phyloP scores from a whole-genome alignment of 116 monocot species.

The Phalaenopsis hybrid region DNA sequence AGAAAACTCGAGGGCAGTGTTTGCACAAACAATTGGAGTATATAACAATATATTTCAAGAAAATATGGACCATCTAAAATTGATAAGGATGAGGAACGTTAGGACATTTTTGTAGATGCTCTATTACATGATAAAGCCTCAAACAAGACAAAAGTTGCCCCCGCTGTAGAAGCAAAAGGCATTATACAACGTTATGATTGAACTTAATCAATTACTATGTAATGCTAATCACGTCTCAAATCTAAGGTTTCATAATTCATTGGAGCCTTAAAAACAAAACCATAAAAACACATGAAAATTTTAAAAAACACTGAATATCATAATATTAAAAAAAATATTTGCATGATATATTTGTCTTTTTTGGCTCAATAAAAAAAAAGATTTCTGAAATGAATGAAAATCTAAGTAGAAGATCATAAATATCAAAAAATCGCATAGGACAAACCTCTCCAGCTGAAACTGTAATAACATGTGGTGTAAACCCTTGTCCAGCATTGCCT shows the following conservation, averaged over 20 bases:
- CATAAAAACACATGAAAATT: background rate
- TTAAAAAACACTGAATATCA: background rate
- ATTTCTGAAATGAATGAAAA: background rate
- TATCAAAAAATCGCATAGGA: background rate
- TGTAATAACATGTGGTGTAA: constrained; percentile 37
- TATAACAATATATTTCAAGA: background rate
- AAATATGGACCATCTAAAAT: background rate
- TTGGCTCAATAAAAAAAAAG: background rate
- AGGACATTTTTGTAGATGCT: background rate
- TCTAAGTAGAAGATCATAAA: background rate
- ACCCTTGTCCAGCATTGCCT: constrained; percentile 42
- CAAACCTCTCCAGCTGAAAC: constrained; percentile 42
- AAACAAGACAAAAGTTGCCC: background rate
- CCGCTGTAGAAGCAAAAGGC: background rate
- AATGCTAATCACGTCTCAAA: background rate
- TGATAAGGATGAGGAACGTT: background rate
- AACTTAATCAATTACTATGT: background rate
- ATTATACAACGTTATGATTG: background rate
- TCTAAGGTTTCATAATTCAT: background rate
- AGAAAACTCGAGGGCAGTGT: background rate
- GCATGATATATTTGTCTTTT: background rate
- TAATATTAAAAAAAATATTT: background rate
- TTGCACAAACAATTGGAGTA: background rate
- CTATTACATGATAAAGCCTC: background rate
- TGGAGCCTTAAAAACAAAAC: background rate